Base-by-base conservation (phyloP, 345 rosid species). In the Hevea brasiliensis region DNA sequence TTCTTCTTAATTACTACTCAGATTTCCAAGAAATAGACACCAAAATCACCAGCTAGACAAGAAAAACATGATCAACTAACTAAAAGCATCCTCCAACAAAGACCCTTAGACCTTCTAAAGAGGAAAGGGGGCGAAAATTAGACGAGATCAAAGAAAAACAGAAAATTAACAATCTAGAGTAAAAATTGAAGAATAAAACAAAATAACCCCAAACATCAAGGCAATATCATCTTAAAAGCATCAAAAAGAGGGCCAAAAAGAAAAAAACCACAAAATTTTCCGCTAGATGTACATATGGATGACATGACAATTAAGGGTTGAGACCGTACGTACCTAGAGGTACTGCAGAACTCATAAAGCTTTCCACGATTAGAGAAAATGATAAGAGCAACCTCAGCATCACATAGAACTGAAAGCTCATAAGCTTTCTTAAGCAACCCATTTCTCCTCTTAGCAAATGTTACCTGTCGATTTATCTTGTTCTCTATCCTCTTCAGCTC, bases 401-500 rank as follows among this genome's bases (percentile, higher is more conserved):
- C 79, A 11, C 79, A 75, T 7, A 75, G 74, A 68, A 75, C 65
- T 4, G 74, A 75, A 14, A 75, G 70, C 64, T 69, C 78, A 14
- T 75, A 68, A 68, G 78, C 78, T 68, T 75, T 75, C 47, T 75
- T 70, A 13, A 76, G 69, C 79, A 76, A 55, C 29, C 79, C 79
- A 44, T 76, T 69, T 64, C 79, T 76, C 11, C 79, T 62, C 71
- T 76, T 76, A 0, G 74, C 42, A 70, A 76, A 76, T 3, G 71
- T 76, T n/a, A 76, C 79, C 32, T 75, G 78, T 53, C 78, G 71
- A 37, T 84, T 84, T 73, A 85, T 81, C 75, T 88, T 88, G 85
- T 88, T 88, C 76, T 88, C 88, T 74, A 86, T 88, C 77, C 89
- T 88, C 84, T 84, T 88, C 74, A 84, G 62, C 83, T 88, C 91